Evolutionary conservation across 345 rosid species (phyloP).

Genomic region (Psidium guajava): DNA sequence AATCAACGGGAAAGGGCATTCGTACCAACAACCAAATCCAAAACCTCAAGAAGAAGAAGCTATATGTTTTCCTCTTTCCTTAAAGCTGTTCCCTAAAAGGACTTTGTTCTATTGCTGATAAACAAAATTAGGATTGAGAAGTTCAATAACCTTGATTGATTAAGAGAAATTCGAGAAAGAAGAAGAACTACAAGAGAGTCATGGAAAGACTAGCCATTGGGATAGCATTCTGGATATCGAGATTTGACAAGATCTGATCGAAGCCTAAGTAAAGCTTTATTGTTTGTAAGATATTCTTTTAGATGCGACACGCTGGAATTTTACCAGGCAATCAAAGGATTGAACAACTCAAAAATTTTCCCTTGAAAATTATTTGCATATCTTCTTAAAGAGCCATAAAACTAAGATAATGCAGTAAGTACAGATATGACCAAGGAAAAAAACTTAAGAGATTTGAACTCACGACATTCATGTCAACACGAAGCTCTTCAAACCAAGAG

Average conservation of each 20-base stretch:
- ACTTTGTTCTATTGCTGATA: not conserved
- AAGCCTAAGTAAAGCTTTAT: not conserved
- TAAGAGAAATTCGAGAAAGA: not conserved
- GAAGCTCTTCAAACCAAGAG: slow-evolving; percentile 98
- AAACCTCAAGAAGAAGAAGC: not conserved
- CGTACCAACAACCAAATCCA: not conserved
- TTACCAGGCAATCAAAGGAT: not conserved
- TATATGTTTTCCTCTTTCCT: not conserved
- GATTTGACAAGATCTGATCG: not conserved
- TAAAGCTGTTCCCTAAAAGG: too few species aligned
- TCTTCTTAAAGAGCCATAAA: not conserved
- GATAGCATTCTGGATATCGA: not conserved
- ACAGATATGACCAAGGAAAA: not conserved
- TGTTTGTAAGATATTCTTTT: not conserved
- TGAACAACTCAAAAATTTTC: not conserved
- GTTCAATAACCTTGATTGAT: not conserved
- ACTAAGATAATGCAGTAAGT: not conserved
- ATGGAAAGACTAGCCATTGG: not conserved
- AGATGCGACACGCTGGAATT: not conserved
- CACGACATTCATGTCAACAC: slow-evolving; percentile 93
- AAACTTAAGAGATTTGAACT: slow-evolving; percentile 10
- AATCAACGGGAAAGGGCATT: not conserved
- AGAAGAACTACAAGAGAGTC: not conserved
- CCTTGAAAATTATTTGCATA: not conserved
- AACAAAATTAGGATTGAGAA: not conserved